Base-by-base conservation (phyloP, 2,329 filamentous ascomycete species). In the Penicillium sp. region DNA sequence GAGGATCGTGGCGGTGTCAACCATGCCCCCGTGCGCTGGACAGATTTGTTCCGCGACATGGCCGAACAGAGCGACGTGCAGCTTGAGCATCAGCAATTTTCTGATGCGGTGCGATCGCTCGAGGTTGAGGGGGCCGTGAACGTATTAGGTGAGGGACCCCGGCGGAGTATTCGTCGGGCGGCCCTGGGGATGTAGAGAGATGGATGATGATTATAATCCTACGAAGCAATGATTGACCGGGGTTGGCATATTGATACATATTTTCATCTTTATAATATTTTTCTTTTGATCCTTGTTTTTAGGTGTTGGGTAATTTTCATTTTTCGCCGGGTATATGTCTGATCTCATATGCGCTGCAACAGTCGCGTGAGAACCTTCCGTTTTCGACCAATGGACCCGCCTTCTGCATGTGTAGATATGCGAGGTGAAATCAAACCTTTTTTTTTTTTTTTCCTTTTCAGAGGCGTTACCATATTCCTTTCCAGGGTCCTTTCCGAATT, bases 121-220 rank as follows among this genome's bases (percentile, higher is more conserved):
- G 93, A 99, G 79, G 85, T 88, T 60, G 94, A 97, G 76, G 94
- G 92, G 0, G 78, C 84, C 29, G 81, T 97, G 54, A 89, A 89
- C 75, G 80, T 97, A 18, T 81, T 82, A 31, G 94, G 94, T 0
- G 93, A 97, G 66, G 94, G 94, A 4, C 83, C 88, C 18, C 86
- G 93, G 75, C 90, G 87, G 77, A 90, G 78, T 61, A 87, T 99
- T 49, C 85, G 93, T 68, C 85, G 92, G 50, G 59, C 61, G 26
- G 62, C 63, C 7, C 48, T 59, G 35, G 61, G 62, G 25, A 40
- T 66, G 62, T 55, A 45, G 29, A 23, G 26, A 33, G 6, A 23
- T 25, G 18, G 14, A 22, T 9, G 46, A 49, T 23, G 46, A 56
- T 51, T 37, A 47, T 59, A 40, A 61, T 43, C 67, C 59, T 53